These are phyloP conservation scores for Penicillium antarcticum DNA, from an alignment of 495 filamentous ascomycete genomes.

Conservation along the genomic window DNA sequence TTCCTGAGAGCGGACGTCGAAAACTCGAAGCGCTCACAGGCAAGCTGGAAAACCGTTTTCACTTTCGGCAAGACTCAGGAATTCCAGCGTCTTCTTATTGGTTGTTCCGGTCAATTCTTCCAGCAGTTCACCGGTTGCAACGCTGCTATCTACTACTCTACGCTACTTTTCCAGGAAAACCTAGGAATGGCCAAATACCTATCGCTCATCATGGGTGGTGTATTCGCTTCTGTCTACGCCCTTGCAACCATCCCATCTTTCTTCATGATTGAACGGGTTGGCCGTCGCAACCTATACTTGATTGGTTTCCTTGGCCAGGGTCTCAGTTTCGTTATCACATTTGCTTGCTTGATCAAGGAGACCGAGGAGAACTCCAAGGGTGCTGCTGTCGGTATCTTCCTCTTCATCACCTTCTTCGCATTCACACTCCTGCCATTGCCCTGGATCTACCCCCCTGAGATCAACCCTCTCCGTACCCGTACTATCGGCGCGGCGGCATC, in stretches of 20 bases:
- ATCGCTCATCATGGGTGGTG: conserved; percentile 62
- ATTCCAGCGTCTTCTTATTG: conserved; percentile 26
- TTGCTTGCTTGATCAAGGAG: conserved; percentile 59
- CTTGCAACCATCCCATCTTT: conserved; percentile 66
- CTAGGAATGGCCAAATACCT: conserved; percentile 54
- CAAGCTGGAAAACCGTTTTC: conserved; percentile 17
- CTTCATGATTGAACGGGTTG: conserved; percentile 67
- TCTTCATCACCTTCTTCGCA: conserved; percentile 65
- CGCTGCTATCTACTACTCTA: conserved; percentile 74
- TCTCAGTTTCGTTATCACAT: conserved; percentile 25
- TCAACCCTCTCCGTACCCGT: conserved; percentile 67
- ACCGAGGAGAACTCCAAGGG: conserved; percentile 28
- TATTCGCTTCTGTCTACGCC: conserved; percentile 71
- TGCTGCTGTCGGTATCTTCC: conserved; percentile 66
- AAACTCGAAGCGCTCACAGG: not conserved
- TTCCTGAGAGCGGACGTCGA: conserved; percentile 12
- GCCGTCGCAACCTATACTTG: conserved; percentile 62
- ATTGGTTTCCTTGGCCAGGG: conserved; percentile 29
- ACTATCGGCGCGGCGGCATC: conserved; percentile 62
- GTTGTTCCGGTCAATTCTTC: conserved; percentile 59
- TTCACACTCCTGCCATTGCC: conserved; percentile 55
- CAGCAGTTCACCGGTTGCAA: conserved; percentile 69
- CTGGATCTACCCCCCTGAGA: conserved; percentile 57
- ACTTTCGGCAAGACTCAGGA: conserved; percentile 20
- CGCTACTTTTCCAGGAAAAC: conserved; percentile 62